Evolutionary conservation across 306 rosid genomes (phyloP), one percentile per base, ranked within the genome.

Genomic region (Fragaria vesca): DNA sequence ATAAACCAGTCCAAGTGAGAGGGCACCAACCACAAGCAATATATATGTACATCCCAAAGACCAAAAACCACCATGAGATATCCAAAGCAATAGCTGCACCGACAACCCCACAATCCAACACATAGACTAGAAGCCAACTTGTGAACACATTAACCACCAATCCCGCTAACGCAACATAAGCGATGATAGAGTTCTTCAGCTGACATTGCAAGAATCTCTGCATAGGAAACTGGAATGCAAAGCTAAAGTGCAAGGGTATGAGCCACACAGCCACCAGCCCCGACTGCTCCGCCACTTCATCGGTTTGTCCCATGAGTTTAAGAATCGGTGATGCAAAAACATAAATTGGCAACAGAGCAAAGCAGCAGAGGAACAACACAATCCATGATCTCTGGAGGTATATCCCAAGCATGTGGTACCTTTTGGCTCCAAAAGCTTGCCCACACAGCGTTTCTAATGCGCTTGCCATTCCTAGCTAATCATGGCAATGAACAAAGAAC

Each of bases 391-490:
- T 77, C 34, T 92, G 97, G 69, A 90, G 65, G 80, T 92, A 90
- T 20, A 92, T 72, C 0, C 97, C 97, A 42, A 92, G 54, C 95
- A 92, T 84, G 66, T 76, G 81, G 26, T 87, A 81, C 8, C 85
- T 83, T 63, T 81, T 90, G 12, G 91, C 97, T 43, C 95, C 93
- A 74, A 84, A 92, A 0, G 95, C 97, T 69, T 92, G 97, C 38
- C 95, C 97, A 73, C 97, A 92, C 5, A 92, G 83, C 5, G 97
- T 92, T 82, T 92, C 97, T 73, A 92, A 51, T 6, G 97, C 97
- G 46, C 97, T 92, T 6, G 93, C 97, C 97, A 92, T 92, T 42
- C 95, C 95, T 75, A 92, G 72, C 95, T 90, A 61, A 72, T 16
- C 32, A 6, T 12, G 1, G 15, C n/a, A 4, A 12, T n/a, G 0